Percentiles rank a stretch among this genome's conserved stretches.
These are phyloP conservation scores for Suillus hirtellus DNA, from an alignment of 768 basidiomycete genomes.

Conservation along the genomic window DNA sequence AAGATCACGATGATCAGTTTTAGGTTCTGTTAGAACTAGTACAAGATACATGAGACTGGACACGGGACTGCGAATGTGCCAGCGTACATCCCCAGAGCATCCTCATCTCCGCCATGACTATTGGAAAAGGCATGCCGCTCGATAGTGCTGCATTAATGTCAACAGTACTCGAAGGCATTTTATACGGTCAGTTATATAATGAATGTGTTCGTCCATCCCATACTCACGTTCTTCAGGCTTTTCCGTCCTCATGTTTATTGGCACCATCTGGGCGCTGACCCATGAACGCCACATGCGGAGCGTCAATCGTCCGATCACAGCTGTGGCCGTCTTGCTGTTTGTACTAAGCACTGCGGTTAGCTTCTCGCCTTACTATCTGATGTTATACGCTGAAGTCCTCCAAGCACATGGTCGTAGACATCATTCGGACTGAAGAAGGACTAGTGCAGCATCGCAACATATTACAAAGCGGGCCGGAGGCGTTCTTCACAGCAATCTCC, in stretches of 20 bases:
- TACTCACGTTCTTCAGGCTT: constrained; percentile 26
- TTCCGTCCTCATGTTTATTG: constrained; percentile 36
- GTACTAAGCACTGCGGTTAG: constrained; percentile 24
- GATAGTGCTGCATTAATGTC: constrained; percentile 20
- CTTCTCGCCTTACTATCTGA: neutral
- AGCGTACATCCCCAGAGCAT: neutral
- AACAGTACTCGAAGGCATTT: constrained; percentile 19
- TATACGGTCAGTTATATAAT: constrained; percentile 14
- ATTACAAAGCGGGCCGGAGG: constrained; percentile 21
- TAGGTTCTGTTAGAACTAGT: neutral
- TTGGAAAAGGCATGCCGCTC: constrained; percentile 1
- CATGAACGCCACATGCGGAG: constrained; percentile 6
- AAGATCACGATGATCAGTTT: neutral
- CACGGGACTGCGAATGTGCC: neutral
- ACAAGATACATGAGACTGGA: neutral
- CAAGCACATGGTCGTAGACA: constrained; percentile 18
- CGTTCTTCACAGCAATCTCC: constrained; percentile 24
- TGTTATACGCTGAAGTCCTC: neutral
- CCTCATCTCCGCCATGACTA: neutral
- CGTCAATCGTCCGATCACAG: constrained; percentile 17
- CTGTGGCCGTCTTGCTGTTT: constrained; percentile 20
- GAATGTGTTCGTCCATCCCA: neutral
- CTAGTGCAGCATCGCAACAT: constrained; percentile 18
- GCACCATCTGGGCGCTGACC: constrained; percentile 21
- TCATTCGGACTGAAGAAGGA: constrained; percentile 17